Evolutionary conservation across 2,329 filamentous ascomycete species (phyloP).

Genomic region (Podosphaera leucotricha): DNA sequence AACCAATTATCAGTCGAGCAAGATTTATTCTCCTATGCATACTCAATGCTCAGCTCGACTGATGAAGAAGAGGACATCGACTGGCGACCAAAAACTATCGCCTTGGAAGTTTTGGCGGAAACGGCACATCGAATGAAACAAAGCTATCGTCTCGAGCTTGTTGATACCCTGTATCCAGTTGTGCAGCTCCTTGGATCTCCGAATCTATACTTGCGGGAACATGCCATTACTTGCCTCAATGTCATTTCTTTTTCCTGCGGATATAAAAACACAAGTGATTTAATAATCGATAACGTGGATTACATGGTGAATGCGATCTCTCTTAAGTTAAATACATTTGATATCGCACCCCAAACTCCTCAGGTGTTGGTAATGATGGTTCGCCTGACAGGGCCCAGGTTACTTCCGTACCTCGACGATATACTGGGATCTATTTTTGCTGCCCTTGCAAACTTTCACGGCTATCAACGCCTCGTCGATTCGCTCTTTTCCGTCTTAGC

Average conservation of each 20-base stretch:
- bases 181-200: slow-evolving; percentile 64
- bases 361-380: slow-evolving; percentile 92
- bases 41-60: slow-evolving; percentile 33
- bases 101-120: slow-evolving; percentile 58
- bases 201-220: slow-evolving; percentile 42
- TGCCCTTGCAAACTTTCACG: slow-evolving; percentile 84
- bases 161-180: slow-evolving; percentile 81
- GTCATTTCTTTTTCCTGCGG: slow-evolving; percentile 51
- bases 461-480: slow-evolving; percentile 70
- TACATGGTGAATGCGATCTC: slow-evolving; percentile 91
- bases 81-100: slow-evolving; percentile 55
- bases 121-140: slow-evolving; percentile 42
- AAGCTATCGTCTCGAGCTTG: slow-evolving; percentile 61
- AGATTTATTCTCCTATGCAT: slow-evolving; percentile 39
- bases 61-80: slow-evolving; percentile 27
- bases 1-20: slow-evolving; percentile 25
- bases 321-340: slow-evolving; percentile 70
- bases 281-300: slow-evolving; percentile 80
- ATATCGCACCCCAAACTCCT: slow-evolving; percentile 75
- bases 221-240: slow-evolving; percentile 68
- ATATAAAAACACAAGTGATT: slow-evolving; percentile 48
- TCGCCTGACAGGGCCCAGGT: slow-evolving; percentile 51
- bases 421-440: slow-evolving; percentile 78
- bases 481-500: slow-evolving; percentile 61
- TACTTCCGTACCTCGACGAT: slow-evolving; percentile 81